Conservation (phyloP, 164 flowering plant species). For the Stephania yunnanensis region DNA sequence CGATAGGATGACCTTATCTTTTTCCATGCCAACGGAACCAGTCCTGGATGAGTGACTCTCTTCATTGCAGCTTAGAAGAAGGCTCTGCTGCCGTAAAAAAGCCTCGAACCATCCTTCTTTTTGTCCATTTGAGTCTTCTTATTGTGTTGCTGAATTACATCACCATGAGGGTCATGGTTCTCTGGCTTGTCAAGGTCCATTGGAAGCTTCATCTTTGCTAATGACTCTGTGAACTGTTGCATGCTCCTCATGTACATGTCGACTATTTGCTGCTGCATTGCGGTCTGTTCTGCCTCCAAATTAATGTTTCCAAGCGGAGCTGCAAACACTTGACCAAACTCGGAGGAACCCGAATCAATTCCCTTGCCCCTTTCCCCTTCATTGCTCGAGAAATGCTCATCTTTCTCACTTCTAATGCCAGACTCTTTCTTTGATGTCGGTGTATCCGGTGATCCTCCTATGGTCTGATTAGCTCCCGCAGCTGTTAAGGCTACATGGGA, state of each 20-base stretch:
- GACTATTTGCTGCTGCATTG: constrained; percentile 84
- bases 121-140: constrained; percentile 30
- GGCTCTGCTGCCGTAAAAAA: constrained; percentile 88
- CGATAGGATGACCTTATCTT: background rate
- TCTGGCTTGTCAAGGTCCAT: constrained; percentile 58
- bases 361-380: constrained; percentile 29
- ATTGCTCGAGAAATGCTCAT: constrained; percentile 23
- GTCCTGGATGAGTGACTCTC: background rate
- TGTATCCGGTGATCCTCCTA: constrained; percentile 38
- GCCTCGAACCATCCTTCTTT: constrained; percentile 69
- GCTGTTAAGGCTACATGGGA: constrained; percentile 25
- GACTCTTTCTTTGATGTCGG: constrained; percentile 51
- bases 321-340: constrained; percentile 37
- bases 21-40: background rate
- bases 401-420: constrained; percentile 21
- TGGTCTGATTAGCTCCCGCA: constrained; percentile 21
- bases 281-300: constrained; percentile 58
- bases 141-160: constrained; percentile 30
- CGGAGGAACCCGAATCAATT: constrained; percentile 15
- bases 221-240: constrained; percentile 87
- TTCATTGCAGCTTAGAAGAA: constrained; percentile 31
- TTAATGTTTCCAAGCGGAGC: constrained; percentile 43
- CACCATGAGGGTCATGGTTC: constrained; percentile 22
- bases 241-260: constrained; percentile 95
- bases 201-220: constrained; percentile 90